Percentiles rank a stretch among this genome's conserved stretches.
Conservation (phyloP, 1,284 basidiomycete genomes). For the Ustilago cynodontis region DNA sequence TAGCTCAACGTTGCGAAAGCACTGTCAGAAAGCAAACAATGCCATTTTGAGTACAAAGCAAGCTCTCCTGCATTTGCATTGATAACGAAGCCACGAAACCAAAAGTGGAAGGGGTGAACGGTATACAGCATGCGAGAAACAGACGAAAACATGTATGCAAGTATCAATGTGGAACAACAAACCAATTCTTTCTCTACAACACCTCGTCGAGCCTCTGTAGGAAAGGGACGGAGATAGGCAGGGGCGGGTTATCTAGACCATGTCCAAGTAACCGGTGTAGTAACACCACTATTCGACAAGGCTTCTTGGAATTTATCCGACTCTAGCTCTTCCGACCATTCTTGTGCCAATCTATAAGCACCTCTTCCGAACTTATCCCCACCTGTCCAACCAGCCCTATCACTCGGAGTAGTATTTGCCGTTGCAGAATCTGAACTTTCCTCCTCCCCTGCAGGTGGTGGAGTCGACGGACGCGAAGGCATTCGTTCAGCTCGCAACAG, state of each 20-base stretch:
- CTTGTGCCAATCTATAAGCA: conserved; percentile 37
- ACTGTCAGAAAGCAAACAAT: too few species aligned
- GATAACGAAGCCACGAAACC: too few species aligned
- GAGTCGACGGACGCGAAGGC: conserved; percentile 44
- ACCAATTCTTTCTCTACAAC: too few species aligned
- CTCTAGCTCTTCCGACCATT: conserved; percentile 44
- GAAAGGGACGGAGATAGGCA: too few species aligned
- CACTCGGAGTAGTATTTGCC: conserved; percentile 39
- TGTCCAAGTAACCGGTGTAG: conserved; percentile 50
- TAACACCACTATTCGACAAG: conserved; percentile 44
- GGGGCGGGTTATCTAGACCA: conserved; percentile 50
- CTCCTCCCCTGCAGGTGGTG: conserved; percentile 28
- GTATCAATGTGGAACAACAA: not conserved
- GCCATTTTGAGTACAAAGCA: too few species aligned
- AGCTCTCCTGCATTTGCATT: too few species aligned
- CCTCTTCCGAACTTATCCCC: conserved; percentile 51
- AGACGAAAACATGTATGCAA: not conserved
- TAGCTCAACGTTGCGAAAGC: too few species aligned
- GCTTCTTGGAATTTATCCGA: conserved; percentile 51
- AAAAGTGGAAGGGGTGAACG: too few species aligned
- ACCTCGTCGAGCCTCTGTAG: too few species aligned
- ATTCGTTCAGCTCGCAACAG: conserved; percentile 48
- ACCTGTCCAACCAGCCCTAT: conserved; percentile 48
- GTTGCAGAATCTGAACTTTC: conserved; percentile 37
- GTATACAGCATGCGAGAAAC: not conserved